Conservation (phyloP, 768 basidiomycete genomes). For the Mycena rebaudengoi region DNA sequence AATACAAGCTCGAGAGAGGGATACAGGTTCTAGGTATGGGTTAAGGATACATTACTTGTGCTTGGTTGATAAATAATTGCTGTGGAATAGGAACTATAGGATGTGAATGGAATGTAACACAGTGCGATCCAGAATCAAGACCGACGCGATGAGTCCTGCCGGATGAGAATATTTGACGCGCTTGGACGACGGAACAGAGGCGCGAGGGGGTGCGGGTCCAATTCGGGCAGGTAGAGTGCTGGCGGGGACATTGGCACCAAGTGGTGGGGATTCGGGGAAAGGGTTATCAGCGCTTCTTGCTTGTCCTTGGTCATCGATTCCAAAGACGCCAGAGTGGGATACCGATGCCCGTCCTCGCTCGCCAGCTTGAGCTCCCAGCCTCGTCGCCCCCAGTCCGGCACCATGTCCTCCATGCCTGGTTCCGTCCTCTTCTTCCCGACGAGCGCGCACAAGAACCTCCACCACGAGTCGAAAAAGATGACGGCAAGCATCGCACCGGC, state of each 20-base stretch:
- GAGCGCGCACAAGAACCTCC: conserved; percentile 64
- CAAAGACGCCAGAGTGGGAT: conserved; percentile 52
- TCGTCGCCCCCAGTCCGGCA: conserved; percentile 70
- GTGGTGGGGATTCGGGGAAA: conserved; percentile 27
- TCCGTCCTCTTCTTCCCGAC: conserved; percentile 49
- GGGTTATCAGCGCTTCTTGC: conserved; percentile 16
- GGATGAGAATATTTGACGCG: conserved; percentile 22
- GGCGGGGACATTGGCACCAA: conserved; percentile 24
- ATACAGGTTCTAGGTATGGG: conserved; percentile 2
- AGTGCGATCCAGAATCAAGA: neutral
- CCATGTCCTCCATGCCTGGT: conserved; percentile 58
- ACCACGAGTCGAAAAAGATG: conserved; percentile 79
- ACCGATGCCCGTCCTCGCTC: conserved; percentile 56
- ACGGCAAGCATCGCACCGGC: conserved; percentile 62
- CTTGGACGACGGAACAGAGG: conserved; percentile 45
- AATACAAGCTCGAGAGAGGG: conserved; percentile 10
- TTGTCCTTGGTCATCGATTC: conserved; percentile 45
- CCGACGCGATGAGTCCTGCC: neutral
- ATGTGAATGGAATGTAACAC: neutral
- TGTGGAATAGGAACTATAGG: neutral
- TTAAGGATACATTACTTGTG: conserved; percentile 6
- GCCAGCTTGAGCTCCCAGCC: conserved; percentile 65
- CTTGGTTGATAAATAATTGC: neutral
- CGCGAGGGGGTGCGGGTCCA: conserved; percentile 46
- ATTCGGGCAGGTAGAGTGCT: conserved; percentile 31